These are phyloP conservation scores for Ceratocystis eucalypticola DNA, from an alignment of 2,329 filamentous ascomycete species.

Conservation along the genomic window DNA sequence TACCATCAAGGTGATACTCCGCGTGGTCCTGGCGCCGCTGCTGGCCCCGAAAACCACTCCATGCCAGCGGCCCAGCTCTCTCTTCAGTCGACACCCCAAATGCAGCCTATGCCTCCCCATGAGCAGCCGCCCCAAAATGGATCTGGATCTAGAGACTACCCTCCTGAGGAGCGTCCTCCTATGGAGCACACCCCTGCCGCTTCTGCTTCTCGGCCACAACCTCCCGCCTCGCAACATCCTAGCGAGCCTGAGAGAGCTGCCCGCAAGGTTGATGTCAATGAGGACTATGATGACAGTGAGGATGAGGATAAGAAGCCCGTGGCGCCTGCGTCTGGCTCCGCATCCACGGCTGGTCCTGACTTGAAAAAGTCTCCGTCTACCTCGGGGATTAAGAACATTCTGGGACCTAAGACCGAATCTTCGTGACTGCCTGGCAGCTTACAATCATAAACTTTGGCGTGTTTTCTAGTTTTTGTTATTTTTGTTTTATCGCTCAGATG, in stretches of 20 bases:
- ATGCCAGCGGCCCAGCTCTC: conserved; percentile 43
- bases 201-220: conserved; percentile 20
- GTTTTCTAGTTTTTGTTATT: neutral
- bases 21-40: conserved; percentile 42
- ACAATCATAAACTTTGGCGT: conserved; percentile 6
- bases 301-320: conserved; percentile 63
- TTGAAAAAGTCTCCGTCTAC: conserved; percentile 37
- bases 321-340: conserved; percentile 28
- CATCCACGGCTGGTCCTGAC: conserved; percentile 37
- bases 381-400: conserved; percentile 36
- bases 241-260: conserved; percentile 73
- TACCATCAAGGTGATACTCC: conserved; percentile 92
- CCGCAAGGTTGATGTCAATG: conserved; percentile 91
- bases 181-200: conserved; percentile 29
- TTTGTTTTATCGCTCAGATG: neutral
- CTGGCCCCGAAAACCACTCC: conserved; percentile 35
- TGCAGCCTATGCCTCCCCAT: conserved; percentile 41
- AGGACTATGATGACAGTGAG: conserved; percentile 90
- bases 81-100: conserved; percentile 47
- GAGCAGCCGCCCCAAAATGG: conserved; percentile 30
- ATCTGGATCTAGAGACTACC: conserved; percentile 39
- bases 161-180: conserved; percentile 43
- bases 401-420: conserved; percentile 37
- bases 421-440: conserved; percentile 19
- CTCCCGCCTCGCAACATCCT: conserved; percentile 28